Percentiles rank a stretch among this genome's conserved stretches.
These are phyloP conservation scores for Carpinus fangiana DNA, from an alignment of 306 rosid genomes.

Conservation along the genomic window DNA sequence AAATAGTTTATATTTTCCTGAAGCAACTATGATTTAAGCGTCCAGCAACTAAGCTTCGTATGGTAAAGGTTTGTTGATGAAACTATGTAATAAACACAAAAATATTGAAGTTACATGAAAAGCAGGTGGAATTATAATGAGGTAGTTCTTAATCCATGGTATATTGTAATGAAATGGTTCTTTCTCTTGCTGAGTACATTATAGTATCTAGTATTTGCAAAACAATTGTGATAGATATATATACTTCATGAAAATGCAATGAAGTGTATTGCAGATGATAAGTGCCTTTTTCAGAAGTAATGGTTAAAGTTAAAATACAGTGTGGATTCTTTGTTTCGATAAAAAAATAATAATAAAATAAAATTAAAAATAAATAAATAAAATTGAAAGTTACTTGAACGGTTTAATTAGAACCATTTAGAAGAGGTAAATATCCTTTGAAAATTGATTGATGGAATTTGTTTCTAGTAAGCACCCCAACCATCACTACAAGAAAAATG, in stretches of 20 bases:
- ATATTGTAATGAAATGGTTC: no score
- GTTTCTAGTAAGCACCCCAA: no score
- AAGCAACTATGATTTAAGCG: background rate
- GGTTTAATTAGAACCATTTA: no score
- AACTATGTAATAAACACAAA: background rate
- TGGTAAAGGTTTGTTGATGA: background rate
- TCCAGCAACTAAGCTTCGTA: background rate
- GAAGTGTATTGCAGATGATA: background rate
- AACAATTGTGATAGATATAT: background rate
- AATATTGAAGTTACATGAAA: constrained; percentile 11
- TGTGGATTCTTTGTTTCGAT: background rate
- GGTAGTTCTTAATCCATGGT: background rate
- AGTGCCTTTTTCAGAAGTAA: background rate
- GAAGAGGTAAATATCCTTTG: no score
- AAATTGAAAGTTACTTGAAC: no score
- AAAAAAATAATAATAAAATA: no score
- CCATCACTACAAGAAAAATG: no score
- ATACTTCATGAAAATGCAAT: no score
- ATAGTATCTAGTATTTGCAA: no score
- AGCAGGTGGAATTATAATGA: constrained; percentile 44
- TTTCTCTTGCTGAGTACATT: no score
- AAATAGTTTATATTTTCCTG: background rate
- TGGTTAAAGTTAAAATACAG: no score
- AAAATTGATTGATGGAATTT: no score
- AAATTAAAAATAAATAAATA: background rate